Evolutionary conservation across 352 stramenopile genomes (phyloP), one percentile per base, ranked within the genome.

Genomic region (Phytophthora meadii): DNA sequence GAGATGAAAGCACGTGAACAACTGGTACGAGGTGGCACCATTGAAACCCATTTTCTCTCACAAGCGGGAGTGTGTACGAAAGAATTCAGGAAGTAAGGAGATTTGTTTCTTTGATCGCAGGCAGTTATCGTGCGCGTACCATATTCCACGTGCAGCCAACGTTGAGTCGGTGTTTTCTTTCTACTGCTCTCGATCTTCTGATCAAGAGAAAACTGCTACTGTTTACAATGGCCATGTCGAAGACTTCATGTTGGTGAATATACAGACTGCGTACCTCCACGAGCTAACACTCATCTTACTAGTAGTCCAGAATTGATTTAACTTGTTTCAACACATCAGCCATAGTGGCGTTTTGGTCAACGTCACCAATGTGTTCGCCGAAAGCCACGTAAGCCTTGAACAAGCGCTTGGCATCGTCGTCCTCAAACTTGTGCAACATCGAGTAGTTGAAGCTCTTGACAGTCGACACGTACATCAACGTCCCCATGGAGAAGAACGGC

Each of bases 361-460:
- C 62, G 11, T 69, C 59, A 1, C 77, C 80, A 8, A 89, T 73
- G 42, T 68, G 39, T 40, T 89, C 80, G 15, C 77, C 70, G 52
- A 68, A 77, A 41, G 79, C 50, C 7, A 85, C 75, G 37, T 82
- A 83, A 49, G 70, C 78, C 17, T 78, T 53, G 55, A 89, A 89
- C 28, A 87, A 59, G 14, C 67, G 32, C 5, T 70, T 19, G 2
- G 70, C 75, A 0, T 62, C 61, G 0, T 69, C 61, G 15, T 68
- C 46, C 50, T 82, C 62, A 45, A 81, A 54, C 59, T 89, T 89
- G 76, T 79, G 59, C 44, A 87, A 78, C 77, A 87, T 85, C 40
- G 80, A 77, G 54, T 89, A 89, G 62, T 87, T 81, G 58, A 89
- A 87, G n/a, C 48, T 65, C 44, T 69, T 70, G 22, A 79, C 70